These are phyloP conservation scores for Dichotomopilus funicola DNA, from an alignment of 2,329 filamentous ascomycete genomes.

Conservation along the genomic window DNA sequence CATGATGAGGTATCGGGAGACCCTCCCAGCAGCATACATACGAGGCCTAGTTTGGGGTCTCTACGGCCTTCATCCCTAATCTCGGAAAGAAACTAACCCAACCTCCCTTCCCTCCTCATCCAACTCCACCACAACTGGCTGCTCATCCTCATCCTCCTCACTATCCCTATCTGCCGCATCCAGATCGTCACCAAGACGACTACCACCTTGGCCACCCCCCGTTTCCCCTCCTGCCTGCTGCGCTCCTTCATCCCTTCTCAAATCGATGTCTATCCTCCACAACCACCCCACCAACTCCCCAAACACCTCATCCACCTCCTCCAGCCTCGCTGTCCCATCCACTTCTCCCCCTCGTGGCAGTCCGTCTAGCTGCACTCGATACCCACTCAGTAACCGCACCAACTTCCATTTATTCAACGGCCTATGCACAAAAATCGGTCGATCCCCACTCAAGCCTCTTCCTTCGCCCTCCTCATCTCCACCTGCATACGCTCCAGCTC, in stretches of 20 bases:
- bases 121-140: conserved; percentile 46
- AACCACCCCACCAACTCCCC: conserved; percentile 42
- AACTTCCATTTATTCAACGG: conserved; percentile 31
- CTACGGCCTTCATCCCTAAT: background rate
- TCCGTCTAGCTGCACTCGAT: conserved; percentile 48
- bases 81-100: conserved; percentile 42
- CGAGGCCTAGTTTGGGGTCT: background rate
- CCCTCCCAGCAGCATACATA: background rate
- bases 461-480: too few species aligned
- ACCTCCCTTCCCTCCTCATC: conserved; percentile 46
- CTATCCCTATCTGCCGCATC: conserved; percentile 27
- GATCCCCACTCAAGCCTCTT: conserved; percentile 5
- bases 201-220: conserved; percentile 11
- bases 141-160: conserved; percentile 43
- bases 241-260: conserved; percentile 33
- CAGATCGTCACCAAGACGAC: too few species aligned
- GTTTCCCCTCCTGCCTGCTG: conserved; percentile 38
- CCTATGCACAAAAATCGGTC: conserved; percentile 29
- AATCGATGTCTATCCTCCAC: conserved; percentile 48
- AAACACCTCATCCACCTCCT: conserved; percentile 43
- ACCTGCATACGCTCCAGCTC: too few species aligned
- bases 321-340: conserved; percentile 34
- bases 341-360: conserved; percentile 33
- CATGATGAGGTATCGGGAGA: too few species aligned
- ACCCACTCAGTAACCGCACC: conserved; percentile 39